Evolutionary conservation across 495 filamentous ascomycete genomes (phyloP).

Genomic region (Tuber melanosporum): DNA sequence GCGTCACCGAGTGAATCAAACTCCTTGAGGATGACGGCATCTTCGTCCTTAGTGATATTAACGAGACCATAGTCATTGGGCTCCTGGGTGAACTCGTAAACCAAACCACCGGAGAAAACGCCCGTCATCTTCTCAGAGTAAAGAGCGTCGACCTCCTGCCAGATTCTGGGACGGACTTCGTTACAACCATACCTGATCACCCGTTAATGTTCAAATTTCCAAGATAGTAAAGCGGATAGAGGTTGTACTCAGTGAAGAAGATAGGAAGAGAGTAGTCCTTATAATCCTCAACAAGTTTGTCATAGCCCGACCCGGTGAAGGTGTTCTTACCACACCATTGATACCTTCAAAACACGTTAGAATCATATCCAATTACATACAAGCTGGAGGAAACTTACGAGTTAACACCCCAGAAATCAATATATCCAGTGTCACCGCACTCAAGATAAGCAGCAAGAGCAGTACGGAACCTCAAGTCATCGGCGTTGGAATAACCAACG

Average conservation of each 20-base stretch:
- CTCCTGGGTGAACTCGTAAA: slow-evolving; percentile 91
- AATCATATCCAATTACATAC: not conserved
- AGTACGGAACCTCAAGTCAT: slow-evolving; percentile 76
- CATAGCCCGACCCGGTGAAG: slow-evolving; percentile 73
- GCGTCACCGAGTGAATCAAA: slow-evolving; percentile 62
- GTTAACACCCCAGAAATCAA: slow-evolving; percentile 83
- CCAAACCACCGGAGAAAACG: slow-evolving; percentile 92
- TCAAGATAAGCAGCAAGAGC: slow-evolving; percentile 93
- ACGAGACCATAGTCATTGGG: slow-evolving; percentile 73
- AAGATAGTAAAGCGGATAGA: not conserved
- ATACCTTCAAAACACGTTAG: slow-evolving; percentile 66
- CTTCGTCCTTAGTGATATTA: slow-evolving; percentile 52
- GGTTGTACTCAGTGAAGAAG: slow-evolving; percentile 80
- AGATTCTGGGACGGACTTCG: slow-evolving; percentile 65
- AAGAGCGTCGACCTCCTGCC: slow-evolving; percentile 72
- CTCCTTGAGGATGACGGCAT: slow-evolving; percentile 59
- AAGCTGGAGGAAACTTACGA: slow-evolving; percentile 45
- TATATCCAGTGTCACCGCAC: slow-evolving; percentile 87
- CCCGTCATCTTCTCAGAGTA: slow-evolving; percentile 79
- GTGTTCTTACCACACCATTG: slow-evolving; percentile 90
- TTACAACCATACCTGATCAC: slow-evolving; percentile 65
- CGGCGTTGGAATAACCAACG: slow-evolving; percentile 50
- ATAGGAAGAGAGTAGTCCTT: slow-evolving; percentile 85
- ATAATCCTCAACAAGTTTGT: slow-evolving; percentile 85
- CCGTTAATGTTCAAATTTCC: not conserved